Percentiles rank a stretch among this genome's conserved stretches.
phyloP scores from a whole-genome alignment of 257 asterid genomes.

The Jasminum sambac region DNA sequence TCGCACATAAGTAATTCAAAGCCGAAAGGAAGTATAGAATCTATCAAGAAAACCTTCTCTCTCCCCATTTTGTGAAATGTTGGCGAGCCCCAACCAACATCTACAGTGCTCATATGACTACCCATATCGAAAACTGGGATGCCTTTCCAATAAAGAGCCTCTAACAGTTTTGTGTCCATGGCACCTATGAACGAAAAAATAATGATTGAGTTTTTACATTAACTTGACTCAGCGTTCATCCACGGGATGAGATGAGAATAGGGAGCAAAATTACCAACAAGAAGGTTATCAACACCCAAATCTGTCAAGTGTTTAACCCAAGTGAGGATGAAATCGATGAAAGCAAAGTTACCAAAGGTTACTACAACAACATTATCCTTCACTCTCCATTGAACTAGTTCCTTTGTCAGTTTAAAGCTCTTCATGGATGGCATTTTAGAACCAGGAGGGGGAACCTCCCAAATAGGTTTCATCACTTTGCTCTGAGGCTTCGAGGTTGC shows the following conservation, averaged over 20 bases:
- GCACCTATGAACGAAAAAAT: constrained; percentile 67
- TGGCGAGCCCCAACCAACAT: constrained; percentile 97
- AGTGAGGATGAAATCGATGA: constrained; percentile 95
- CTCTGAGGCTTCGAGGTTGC: constrained; percentile 30
- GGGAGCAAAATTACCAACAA: constrained; percentile 62
- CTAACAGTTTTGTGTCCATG: constrained; percentile 90
- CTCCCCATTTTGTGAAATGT: constrained; percentile 97
- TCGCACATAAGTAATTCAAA: constrained; percentile 96
- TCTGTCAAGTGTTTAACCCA: constrained; percentile 97
- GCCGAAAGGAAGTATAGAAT: constrained; percentile 80
- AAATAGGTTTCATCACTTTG: constrained; percentile 51
- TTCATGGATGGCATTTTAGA: constrained; percentile 79
- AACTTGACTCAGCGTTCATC: constrained; percentile 21
- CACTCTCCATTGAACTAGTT: constrained; percentile 74
- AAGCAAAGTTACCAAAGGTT: constrained; percentile 95
- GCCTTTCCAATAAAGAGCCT: constrained; percentile 97
- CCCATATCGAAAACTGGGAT: constrained; percentile 97
- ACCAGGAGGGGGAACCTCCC: constrained; percentile 80
- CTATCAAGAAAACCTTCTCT: constrained; percentile 87
- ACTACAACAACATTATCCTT: constrained; percentile 70
- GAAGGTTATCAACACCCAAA: constrained; percentile 78
- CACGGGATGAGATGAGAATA: constrained; percentile 23
- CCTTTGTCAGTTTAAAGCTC: constrained; percentile 74
- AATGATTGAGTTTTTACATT: constrained; percentile 14
- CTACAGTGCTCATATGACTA: constrained; percentile 96